phyloP scores from a whole-genome alignment of 169 alveolate species.

The Cyclospora cayetanensis region DNA sequence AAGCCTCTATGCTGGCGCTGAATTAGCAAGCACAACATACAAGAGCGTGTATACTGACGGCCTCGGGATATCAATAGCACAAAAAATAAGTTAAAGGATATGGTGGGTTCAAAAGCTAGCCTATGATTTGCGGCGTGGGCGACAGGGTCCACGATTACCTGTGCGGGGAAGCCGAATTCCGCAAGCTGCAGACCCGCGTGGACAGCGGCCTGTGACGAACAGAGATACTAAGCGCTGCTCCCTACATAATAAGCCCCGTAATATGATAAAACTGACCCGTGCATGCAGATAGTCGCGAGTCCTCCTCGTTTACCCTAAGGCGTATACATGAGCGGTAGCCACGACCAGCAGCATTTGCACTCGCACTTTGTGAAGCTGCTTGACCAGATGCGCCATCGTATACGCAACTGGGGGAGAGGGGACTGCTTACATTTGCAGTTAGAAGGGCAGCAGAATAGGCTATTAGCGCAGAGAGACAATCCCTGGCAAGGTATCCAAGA shows the following conservation, averaged over 20 bases:
- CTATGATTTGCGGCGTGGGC: neutral
- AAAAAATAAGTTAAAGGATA: too few species aligned
- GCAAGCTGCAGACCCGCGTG: conserved; percentile 31
- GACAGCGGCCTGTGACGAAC: neutral
- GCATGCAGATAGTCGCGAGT: too few species aligned
- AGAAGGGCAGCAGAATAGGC: neutral
- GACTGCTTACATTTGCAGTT: neutral
- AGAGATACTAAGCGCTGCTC: neutral
- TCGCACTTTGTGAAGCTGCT: too few species aligned
- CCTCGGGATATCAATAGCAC: too few species aligned
- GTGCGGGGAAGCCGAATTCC: conserved; percentile 4
- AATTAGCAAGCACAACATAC: neutral
- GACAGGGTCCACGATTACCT: neutral
- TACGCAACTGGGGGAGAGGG: too few species aligned
- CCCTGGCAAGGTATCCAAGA: neutral
- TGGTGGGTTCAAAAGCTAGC: too few species aligned
- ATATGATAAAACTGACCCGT: too few species aligned
- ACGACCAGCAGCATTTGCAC: too few species aligned
- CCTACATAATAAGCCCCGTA: neutral
- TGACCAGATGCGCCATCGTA: too few species aligned
- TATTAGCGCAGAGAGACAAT: neutral
- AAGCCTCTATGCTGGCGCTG: conserved; percentile 33
- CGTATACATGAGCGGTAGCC: too few species aligned
- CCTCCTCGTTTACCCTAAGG: too few species aligned
- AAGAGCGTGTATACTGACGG: neutral